Percentiles rank a stretch among this genome's conserved stretches.
Conservation (phyloP, 768 basidiomycete species). For the Ephemerocybe angulata region DNA sequence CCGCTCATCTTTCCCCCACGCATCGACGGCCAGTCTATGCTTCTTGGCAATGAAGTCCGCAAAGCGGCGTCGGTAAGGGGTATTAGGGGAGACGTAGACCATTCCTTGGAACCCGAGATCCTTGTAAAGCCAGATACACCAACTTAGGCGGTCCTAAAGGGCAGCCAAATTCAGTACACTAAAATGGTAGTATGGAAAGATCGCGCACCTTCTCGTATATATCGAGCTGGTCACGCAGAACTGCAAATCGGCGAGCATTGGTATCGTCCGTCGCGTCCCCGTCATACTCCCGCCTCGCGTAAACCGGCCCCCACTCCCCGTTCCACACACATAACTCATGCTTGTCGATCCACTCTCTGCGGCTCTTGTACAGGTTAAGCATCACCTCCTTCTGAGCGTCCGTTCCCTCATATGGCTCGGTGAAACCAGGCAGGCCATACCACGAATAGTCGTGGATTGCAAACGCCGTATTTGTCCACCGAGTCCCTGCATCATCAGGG, state of each 20-base stretch:
- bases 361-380: slow-evolving; percentile 58
- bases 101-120: slow-evolving; percentile 83
- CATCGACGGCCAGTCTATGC: slow-evolving; percentile 69
- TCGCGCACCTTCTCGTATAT: slow-evolving; percentile 59
- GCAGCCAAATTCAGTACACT: neutral
- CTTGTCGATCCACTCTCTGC: slow-evolving; percentile 73
- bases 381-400: slow-evolving; percentile 50
- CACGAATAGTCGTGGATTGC: slow-evolving; percentile 74
- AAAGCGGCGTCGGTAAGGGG: slow-evolving; percentile 69
- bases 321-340: slow-evolving; percentile 69
- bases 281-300: slow-evolving; percentile 60
- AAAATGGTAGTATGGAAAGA: neutral
- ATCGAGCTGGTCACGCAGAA: slow-evolving; percentile 68
- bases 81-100: slow-evolving; percentile 64
- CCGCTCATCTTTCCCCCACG: slow-evolving; percentile 71
- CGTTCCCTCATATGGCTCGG: slow-evolving; percentile 52
- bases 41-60: slow-evolving; percentile 68
- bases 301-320: slow-evolving; percentile 84
- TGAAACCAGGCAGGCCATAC: slow-evolving; percentile 69
- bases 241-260: slow-evolving; percentile 60
- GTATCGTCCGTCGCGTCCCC: slow-evolving; percentile 61
- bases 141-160: slow-evolving; percentile 55
- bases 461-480: slow-evolving; percentile 70
- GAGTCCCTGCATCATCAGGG: slow-evolving; percentile 49
- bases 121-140: slow-evolving; percentile 88